Conservation (phyloP, 257 asterid genomes). For the Ajuga chamaepitys region DNA sequence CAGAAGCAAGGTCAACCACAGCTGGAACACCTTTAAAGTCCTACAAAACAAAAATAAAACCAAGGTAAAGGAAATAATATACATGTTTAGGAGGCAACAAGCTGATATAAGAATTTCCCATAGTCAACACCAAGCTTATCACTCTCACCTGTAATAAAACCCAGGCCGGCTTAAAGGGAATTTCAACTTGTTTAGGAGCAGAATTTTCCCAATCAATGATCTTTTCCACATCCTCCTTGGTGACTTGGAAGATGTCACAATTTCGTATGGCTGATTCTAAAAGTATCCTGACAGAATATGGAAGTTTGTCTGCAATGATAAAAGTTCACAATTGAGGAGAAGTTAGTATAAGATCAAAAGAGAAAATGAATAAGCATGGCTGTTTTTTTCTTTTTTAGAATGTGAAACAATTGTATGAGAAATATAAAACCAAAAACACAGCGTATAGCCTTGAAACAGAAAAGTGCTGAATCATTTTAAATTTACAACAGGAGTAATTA, state of each 20-base stretch:
- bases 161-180: slow-evolving; percentile 92
- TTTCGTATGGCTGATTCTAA: slow-evolving; percentile 77
- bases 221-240: slow-evolving; percentile 76
- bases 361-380: background rate
- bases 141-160: slow-evolving; percentile 70
- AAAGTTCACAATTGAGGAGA: background rate
- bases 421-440: background rate
- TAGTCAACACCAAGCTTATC: background rate
- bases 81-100: background rate
- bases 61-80: background rate
- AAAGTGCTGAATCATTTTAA: background rate
- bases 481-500: background rate
- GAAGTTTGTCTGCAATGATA: slow-evolving; percentile 51
- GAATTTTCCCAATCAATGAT: slow-evolving; percentile 79
- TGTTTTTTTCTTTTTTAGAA: no score
- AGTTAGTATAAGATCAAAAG: background rate
- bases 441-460: background rate
- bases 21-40: slow-evolving; percentile 96
- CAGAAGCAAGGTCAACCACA: slow-evolving; percentile 86
- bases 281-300: slow-evolving; percentile 53
- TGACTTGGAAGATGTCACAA: slow-evolving; percentile 86
- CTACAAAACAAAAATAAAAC: slow-evolving; percentile 26
- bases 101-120: background rate
- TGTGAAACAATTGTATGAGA: background rate
- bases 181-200: slow-evolving; percentile 83